Evolutionary conservation across 2,329 filamentous ascomycete species (phyloP).

Genomic region (Paecilomyces niveus): DNA sequence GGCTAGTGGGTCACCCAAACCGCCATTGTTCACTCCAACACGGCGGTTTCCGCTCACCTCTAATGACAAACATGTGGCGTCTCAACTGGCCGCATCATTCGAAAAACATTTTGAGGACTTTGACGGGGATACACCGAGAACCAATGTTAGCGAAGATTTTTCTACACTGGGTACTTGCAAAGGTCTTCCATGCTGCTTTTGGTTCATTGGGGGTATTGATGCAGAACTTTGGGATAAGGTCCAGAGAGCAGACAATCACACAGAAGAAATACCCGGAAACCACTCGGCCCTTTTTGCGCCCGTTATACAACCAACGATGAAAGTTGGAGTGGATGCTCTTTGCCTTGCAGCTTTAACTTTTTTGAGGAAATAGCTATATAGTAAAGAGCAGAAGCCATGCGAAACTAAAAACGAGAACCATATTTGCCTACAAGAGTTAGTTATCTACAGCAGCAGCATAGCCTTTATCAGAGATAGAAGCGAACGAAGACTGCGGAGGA

Average conservation of each 20-base stretch:
- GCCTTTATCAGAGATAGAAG: too few species aligned
- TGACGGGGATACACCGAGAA: slow-evolving; percentile 21
- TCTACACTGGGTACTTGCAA: slow-evolving; percentile 46
- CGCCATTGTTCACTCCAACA: slow-evolving; percentile 42
- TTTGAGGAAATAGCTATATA: slow-evolving; percentile 12
- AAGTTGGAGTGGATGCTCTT: slow-evolving; percentile 45
- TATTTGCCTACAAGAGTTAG: too few species aligned
- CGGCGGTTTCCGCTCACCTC: slow-evolving; percentile 46
- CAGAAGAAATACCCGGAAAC: slow-evolving; percentile 49
- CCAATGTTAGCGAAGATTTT: slow-evolving; percentile 51
- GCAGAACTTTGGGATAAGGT: slow-evolving; percentile 44
- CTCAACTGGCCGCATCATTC: slow-evolving; percentile 40
- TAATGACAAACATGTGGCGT: slow-evolving; percentile 44
- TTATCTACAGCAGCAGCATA: too few species aligned
- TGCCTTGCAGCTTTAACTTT: slow-evolving; percentile 45
- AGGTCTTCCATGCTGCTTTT: slow-evolving; percentile 48
- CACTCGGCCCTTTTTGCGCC: slow-evolving; percentile 55
- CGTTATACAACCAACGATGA: slow-evolving; percentile 52
- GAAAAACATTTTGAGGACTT: slow-evolving; percentile 39
- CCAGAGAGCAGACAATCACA: slow-evolving; percentile 35
- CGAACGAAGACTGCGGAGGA: too few species aligned
- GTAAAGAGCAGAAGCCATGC: too few species aligned
- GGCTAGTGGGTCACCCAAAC: slow-evolving; percentile 43
- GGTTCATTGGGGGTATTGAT: slow-evolving; percentile 50
- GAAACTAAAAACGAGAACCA: too few species aligned